Conservation (phyloP, 805 yeast species). For the Candida ipomoeae region DNA sequence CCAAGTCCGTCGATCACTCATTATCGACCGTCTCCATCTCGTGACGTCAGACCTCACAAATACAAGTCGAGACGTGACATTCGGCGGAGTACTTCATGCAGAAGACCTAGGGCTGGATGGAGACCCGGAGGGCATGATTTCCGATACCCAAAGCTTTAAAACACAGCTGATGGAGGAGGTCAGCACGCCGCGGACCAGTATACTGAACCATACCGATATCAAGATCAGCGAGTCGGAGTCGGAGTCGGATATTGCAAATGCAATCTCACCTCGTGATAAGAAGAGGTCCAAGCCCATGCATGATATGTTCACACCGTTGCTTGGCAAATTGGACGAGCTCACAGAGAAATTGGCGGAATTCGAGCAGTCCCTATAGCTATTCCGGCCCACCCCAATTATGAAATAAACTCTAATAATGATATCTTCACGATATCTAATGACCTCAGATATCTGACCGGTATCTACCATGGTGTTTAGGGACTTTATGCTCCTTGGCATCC, state of each 20-base stretch:
- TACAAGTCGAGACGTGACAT: conserved; percentile 6
- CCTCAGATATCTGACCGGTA: no score
- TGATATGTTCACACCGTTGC: conserved; percentile 54
- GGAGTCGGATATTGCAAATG: not conserved
- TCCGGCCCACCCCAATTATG: not conserved
- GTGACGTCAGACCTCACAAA: conserved; percentile 32
- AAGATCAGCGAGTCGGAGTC: not conserved
- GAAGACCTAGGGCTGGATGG: conserved; percentile 3
- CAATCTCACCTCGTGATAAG: conserved; percentile 17
- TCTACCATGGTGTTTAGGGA: no score
- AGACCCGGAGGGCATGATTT: conserved; percentile 1
- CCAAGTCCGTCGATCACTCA: conserved; percentile 29
- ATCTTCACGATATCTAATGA: no score
- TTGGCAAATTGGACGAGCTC: conserved; percentile 44
- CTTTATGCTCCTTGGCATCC: no score
- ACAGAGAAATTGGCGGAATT: conserved; percentile 41
- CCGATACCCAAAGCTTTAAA: conserved; percentile 5
- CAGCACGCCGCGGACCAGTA: conserved; percentile 36
- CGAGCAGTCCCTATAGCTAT: conserved; percentile 13
- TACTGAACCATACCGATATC: conserved; percentile 7
- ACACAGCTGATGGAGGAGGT: conserved; percentile 14
- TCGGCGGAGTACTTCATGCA: conserved; percentile 6
- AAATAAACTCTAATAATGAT: not conserved
- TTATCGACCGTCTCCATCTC: conserved; percentile 35
- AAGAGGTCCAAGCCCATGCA: conserved; percentile 39